Base-by-base conservation (phyloP, 768 basidiomycete genomes). In the Podaxis carcinomalis region DNA sequence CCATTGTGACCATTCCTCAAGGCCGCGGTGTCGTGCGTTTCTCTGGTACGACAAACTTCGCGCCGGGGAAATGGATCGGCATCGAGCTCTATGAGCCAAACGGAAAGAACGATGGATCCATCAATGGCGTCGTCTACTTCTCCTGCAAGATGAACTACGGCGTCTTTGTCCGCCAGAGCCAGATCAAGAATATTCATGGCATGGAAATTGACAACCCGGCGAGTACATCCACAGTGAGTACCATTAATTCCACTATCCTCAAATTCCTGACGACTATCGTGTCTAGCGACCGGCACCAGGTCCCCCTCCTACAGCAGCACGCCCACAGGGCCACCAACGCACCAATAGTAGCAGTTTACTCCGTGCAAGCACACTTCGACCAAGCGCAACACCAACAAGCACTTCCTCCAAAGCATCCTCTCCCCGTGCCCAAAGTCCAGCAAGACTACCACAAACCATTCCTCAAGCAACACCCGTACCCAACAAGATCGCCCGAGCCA, bases 51-150 rank as follows among this genome's bases (percentile, higher is more conserved):
- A 95, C 96, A 0, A 80, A 82, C 1, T 98, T 98, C 72, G 83
- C 92, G 21, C 73, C 85, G 1, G 97, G 97, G 0, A 93, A 90
- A 80, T 99, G 96, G 96, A 82, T 97, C 53, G 97, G 97, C 9
- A 86, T 98, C 56, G 95, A 96, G 68, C 82, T 99, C 50, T 83
- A 81, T 59, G 87, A 89, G 67, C 74, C 84, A 6, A 88, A 84
- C 49, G 97, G 97, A 40, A 99, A 98, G 87, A 99, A 99, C 77
- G 92, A 98, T 67, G 97, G 97, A 1, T 83, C 86, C 1, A 90
- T 99, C 6, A 79, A 88, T 37, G 93, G 89, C 14, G 73, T 85
- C 52, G 64, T 73, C 1, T 99, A 98, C 76, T 99, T 99, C 72
- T 78, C 76, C 16, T 98, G 94, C 76, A 82, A 81, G 67, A 76